These are phyloP conservation scores for Lentinus tigrinus DNA, from an alignment of 768 basidiomycete genomes.

Conservation along the genomic window DNA sequence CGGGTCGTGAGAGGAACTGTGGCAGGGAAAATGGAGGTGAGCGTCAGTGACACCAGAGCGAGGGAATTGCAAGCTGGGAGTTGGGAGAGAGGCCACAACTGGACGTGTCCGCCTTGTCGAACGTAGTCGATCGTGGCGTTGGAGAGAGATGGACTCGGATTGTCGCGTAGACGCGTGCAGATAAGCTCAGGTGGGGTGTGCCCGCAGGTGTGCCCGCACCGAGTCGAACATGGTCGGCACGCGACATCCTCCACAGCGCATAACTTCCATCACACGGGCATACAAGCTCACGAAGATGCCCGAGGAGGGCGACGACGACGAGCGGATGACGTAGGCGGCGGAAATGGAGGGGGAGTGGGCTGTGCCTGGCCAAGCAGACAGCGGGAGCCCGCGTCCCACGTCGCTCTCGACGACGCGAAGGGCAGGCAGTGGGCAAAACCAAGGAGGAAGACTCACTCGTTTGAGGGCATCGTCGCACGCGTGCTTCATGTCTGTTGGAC, in stretches of 20 bases:
- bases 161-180: not conserved
- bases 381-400: not conserved
- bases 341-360: not conserved
- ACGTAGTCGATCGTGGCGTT: not conserved
- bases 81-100: no score
- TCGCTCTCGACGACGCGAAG: not conserved
- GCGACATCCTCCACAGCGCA: not conserved
- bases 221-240: not conserved
- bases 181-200: no score
- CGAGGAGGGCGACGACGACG: not conserved
- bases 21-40: not conserved
- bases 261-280: not conserved
- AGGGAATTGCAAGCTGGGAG: not conserved
- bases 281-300: not conserved
- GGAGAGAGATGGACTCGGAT: not conserved
- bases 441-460: constrained; percentile 52
- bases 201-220: no score
- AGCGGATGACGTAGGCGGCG: not conserved
- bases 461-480: constrained; percentile 84
- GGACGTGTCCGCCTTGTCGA: not conserved
- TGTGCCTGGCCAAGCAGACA: not conserved
- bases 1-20: constrained; percentile 80
- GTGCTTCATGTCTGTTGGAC: constrained; percentile 49
- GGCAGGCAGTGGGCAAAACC: not conserved
- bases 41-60: not conserved